phyloP scores from a whole-genome alignment of 176 grass and related monocot species.

The Stipa capillata region DNA sequence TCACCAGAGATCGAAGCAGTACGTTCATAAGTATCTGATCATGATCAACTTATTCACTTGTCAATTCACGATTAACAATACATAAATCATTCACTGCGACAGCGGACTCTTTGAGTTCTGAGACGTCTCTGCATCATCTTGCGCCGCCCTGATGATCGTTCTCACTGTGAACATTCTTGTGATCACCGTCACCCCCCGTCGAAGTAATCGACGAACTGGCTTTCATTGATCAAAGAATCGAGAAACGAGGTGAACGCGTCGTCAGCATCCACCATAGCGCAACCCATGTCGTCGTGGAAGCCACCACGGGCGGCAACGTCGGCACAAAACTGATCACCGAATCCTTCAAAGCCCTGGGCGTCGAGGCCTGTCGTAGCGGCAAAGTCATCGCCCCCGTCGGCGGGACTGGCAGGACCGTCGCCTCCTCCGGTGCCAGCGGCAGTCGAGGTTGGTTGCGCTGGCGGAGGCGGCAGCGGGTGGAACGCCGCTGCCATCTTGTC shows the following conservation, averaged over 20 bases:
- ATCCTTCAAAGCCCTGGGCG: constrained; percentile 16
- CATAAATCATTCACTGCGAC: background rate
- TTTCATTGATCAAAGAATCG: constrained; percentile 36
- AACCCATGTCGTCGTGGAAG: background rate
- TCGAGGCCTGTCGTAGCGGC: background rate
- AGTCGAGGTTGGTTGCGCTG: background rate
- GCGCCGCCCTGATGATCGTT: background rate
- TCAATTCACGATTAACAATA: background rate
- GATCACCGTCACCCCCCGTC: background rate
- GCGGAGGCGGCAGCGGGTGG: too few relatives aligned
- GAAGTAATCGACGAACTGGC: background rate
- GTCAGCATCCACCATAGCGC: constrained; percentile 1
- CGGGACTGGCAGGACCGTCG: background rate
- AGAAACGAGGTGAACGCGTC: constrained; percentile 47
- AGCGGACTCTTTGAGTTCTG: background rate
- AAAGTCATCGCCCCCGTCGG: background rate
- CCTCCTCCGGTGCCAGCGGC: background rate
- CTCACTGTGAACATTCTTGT: background rate
- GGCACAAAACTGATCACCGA: background rate
- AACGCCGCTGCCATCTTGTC: too few relatives aligned
- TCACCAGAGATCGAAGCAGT: too few relatives aligned
- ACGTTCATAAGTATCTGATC: too few relatives aligned
- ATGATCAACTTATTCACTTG: too few relatives aligned
- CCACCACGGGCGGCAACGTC: background rate
- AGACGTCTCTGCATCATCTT: background rate